A percentile compares a stretch with the other conserved stretches of the same genome.
phyloP scores from a whole-genome alignment of 768 basidiomycete genomes.

The Hypholoma fasciculare region DNA sequence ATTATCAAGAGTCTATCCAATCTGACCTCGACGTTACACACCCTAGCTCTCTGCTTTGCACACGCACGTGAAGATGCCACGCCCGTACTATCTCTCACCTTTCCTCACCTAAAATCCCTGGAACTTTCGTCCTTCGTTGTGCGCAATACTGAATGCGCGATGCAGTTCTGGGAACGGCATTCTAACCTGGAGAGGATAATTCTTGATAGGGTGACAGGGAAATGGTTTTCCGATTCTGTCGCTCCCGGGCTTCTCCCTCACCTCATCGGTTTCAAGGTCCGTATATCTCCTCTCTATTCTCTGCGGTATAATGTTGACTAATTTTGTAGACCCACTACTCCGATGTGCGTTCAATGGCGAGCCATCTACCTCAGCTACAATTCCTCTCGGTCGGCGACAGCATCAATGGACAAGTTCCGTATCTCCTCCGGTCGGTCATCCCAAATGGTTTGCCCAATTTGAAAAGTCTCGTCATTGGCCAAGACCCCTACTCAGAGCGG shows the following conservation, averaged over 20 bases:
- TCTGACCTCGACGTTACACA: background rate
- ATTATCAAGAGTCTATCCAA: background rate
- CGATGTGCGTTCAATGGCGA: slow-evolving; percentile 5
- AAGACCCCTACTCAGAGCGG: background rate
- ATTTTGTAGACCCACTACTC: slow-evolving; percentile 5
- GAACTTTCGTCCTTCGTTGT: background rate
- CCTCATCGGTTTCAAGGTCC: background rate
- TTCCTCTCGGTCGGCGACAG: slow-evolving; percentile 6
- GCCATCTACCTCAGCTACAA: slow-evolving; percentile 10
- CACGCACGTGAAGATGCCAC: background rate
- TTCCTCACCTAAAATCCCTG: background rate
- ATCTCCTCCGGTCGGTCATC: slow-evolving; percentile 15
- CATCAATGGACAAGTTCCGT: slow-evolving; percentile 18
- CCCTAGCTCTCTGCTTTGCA: background rate
- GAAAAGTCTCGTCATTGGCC: slow-evolving; percentile 12
- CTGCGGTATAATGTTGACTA: background rate
- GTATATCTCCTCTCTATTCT: background rate
- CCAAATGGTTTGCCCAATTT: slow-evolving; percentile 15
- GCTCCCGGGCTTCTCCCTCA: background rate
- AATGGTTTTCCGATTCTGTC: background rate
- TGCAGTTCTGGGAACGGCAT: background rate
- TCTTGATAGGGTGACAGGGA: background rate
- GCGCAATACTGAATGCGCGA: background rate
- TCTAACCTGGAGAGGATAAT: background rate
- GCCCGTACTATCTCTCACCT: background rate